Evolutionary conservation across 805 yeast species (phyloP).

Genomic region (Isabelozyma rhagii): DNA sequence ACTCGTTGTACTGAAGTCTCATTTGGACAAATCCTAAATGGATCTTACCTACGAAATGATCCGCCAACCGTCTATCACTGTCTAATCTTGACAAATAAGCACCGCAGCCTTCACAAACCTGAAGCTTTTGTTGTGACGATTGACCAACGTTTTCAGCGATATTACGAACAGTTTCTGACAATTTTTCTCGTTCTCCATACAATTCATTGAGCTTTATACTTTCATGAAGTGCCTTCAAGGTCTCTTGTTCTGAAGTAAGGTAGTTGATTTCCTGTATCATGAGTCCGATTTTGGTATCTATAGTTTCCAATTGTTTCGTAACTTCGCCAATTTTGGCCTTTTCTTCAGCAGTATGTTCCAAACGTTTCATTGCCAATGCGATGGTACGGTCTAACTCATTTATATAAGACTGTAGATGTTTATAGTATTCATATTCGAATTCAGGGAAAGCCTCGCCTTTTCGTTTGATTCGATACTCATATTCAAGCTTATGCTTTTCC

Average conservation of each 20-base stretch:
- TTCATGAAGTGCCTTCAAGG: constrained; percentile 49
- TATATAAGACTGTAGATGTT: constrained; percentile 53
- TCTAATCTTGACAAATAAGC: constrained; percentile 84
- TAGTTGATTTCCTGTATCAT: constrained; percentile 64
- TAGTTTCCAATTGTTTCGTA: constrained; percentile 54
- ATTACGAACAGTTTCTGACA: constrained; percentile 55
- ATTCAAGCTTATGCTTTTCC: constrained; percentile 70
- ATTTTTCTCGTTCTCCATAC: constrained; percentile 45
- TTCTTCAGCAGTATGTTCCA: constrained; percentile 76
- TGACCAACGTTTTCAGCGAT: constrained; percentile 75
- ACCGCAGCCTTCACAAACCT: constrained; percentile 87
- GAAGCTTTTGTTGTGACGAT: constrained; percentile 84
- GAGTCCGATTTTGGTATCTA: constrained; percentile 63
- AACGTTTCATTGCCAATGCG: constrained; percentile 55
- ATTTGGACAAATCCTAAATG: constrained; percentile 80
- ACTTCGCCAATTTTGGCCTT: constrained; percentile 53
- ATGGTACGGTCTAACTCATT: constrained; percentile 67
- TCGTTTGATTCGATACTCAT: constrained; percentile 47
- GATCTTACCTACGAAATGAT: constrained; percentile 83
- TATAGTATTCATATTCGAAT: constrained; percentile 48
- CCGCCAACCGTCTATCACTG: constrained; percentile 83
- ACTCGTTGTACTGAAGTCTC: constrained; percentile 51
- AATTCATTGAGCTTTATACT: constrained; percentile 44
- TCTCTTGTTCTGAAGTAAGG: constrained; percentile 48
- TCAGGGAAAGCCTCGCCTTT: constrained; percentile 46